These are phyloP conservation scores for Singerocomus inundabilis DNA, from an alignment of 1,284 basidiomycete species.

Conservation along the genomic window DNA sequence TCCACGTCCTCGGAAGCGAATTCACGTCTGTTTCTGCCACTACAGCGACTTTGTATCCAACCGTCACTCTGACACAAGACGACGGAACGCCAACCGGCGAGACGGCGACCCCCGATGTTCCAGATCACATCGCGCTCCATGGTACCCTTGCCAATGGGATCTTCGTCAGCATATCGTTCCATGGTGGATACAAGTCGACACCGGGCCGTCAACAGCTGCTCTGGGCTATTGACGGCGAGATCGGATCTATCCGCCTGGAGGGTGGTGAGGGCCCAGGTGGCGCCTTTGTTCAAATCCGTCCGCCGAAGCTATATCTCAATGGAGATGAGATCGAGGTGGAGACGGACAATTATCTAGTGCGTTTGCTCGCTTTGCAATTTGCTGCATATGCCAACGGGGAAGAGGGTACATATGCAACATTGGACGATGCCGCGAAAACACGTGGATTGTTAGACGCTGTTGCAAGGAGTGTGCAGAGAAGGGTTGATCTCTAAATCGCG, in stretches of 20 bases:
- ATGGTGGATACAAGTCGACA: constrained; percentile 16
- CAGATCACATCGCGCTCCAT: constrained; percentile 12
- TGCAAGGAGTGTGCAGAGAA: neutral
- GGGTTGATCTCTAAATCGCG: neutral
- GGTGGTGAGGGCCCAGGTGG: constrained; percentile 2
- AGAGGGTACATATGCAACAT: constrained; percentile 10
- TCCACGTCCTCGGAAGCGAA: constrained; percentile 15
- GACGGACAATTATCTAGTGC: constrained; percentile 2
- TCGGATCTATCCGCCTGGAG: constrained; percentile 14
- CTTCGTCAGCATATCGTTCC: constrained; percentile 7
- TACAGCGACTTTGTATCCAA: constrained; percentile 12
- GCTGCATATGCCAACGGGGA: constrained; percentile 15
- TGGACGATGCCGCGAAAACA: constrained; percentile 14
- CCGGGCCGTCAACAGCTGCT: constrained; percentile 15
- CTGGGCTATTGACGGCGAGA: constrained; percentile 17
- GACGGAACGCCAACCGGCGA: constrained; percentile 13
- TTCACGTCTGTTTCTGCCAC: constrained; percentile 10
- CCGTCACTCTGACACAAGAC: constrained; percentile 10
- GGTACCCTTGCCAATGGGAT: constrained; percentile 15
- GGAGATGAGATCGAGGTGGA: constrained; percentile 8
- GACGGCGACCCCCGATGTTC: constrained; percentile 1
- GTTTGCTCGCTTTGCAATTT: constrained; percentile 10
- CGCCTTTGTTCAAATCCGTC: constrained; percentile 4
- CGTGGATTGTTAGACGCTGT: constrained; percentile 8
- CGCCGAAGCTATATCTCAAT: constrained; percentile 17